These are phyloP conservation scores for Solanum phureja DNA, from an alignment of 257 asterid species.

Conservation along the genomic window DNA sequence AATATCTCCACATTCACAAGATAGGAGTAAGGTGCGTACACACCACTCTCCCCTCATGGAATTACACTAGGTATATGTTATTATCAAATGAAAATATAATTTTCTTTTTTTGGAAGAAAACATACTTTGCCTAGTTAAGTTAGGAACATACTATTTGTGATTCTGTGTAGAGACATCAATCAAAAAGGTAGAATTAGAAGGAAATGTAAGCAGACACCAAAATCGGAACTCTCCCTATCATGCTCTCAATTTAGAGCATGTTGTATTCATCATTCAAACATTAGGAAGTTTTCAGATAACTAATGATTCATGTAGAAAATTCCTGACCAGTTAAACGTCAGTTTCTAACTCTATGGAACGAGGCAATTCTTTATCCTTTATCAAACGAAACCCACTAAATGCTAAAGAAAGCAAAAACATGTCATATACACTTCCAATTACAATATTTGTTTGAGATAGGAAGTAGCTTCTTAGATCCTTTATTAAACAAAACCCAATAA, in stretches of 20 bases:
- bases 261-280: neutral
- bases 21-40: neutral
- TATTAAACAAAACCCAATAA: neutral
- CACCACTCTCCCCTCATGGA: neutral
- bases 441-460: neutral
- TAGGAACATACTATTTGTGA: neutral
- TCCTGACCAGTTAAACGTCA: neutral
- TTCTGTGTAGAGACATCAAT: neutral
- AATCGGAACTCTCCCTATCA: neutral
- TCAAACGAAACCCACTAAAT: neutral
- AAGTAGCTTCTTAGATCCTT: neutral
- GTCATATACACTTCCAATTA: neutral
- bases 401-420: neutral
- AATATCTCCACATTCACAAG: neutral
- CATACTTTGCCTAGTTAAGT: neutral
- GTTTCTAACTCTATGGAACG: neutral
- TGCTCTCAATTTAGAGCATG: neutral
- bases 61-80: neutral
- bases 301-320: neutral
- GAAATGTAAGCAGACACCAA: neutral
- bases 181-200: neutral
- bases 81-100: neutral
- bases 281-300: neutral
- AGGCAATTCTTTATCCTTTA: neutral
- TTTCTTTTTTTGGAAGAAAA: neutral